Evolutionary conservation across 345 rosid genomes (phyloP).

Genomic region (Lumnitzera littorea): DNA sequence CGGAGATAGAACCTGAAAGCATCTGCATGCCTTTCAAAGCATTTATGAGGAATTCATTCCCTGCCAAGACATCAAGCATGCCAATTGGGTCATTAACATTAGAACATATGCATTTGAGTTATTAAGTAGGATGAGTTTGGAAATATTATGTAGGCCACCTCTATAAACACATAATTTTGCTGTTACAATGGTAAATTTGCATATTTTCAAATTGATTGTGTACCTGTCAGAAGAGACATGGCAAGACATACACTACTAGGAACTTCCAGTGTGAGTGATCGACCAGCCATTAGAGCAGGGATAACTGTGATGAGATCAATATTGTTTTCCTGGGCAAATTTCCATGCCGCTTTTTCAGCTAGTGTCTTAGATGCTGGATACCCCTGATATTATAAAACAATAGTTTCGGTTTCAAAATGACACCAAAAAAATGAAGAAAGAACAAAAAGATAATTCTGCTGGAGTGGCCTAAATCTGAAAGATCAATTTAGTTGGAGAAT

Average conservation of each 20-base stretch:
- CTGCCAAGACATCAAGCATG: slow-evolving; percentile 22
- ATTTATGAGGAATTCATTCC: slow-evolving; percentile 46
- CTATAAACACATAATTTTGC: too few relatives aligned
- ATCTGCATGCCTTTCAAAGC: slow-evolving; percentile 79
- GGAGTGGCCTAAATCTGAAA: too few relatives aligned
- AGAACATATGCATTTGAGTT: too few relatives aligned
- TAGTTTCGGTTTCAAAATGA: too few relatives aligned
- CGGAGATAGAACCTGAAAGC: slow-evolving; percentile 77
- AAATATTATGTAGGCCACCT: too few relatives aligned
- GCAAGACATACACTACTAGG: slow-evolving; percentile 59
- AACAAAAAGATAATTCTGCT: neutral
- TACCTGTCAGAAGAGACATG: slow-evolving; percentile 59
- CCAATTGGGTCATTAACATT: too few relatives aligned
- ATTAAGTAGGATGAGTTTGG: too few relatives aligned
- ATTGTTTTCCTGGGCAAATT: slow-evolving; percentile 54
- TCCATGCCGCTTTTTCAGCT: slow-evolving; percentile 74
- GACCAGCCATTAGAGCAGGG: slow-evolving; percentile 64
- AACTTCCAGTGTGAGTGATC: slow-evolving; percentile 40
- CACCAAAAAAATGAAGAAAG: neutral
- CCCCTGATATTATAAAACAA: slow-evolving; percentile 33
- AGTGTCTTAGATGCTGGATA: slow-evolving; percentile 63
- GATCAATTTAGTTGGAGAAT: neutral
- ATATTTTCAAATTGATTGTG: neutral
- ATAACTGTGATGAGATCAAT: slow-evolving; percentile 68
- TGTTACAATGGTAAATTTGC: neutral